A percentile compares a stretch with the other conserved stretches of the same genome.
Conservation (phyloP, 2,329 filamentous ascomycete species). For the Pseudogymnoascus sp. region DNA sequence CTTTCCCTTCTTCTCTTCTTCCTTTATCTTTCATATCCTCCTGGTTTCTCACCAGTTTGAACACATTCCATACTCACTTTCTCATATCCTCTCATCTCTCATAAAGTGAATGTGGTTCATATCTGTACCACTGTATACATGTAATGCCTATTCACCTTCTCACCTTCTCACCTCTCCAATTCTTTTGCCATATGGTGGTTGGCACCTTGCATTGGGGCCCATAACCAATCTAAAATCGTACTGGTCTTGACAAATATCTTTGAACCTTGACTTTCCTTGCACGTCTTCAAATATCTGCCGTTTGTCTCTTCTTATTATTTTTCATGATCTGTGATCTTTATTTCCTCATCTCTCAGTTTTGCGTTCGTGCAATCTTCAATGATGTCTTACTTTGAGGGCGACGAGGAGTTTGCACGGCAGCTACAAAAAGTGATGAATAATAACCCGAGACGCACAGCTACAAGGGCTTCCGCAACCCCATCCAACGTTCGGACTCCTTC, state of each 20-base stretch:
- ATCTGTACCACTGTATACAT: not conserved
- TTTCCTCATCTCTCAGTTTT: not conserved
- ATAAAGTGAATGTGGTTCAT: not conserved
- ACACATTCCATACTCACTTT: not conserved
- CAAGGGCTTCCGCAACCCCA: not conserved
- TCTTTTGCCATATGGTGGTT: not conserved
- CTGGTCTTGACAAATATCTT: not conserved
- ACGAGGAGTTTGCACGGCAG: not conserved
- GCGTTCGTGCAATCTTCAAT: not conserved
- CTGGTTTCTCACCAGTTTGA: not conserved
- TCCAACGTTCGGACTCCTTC: not conserved
- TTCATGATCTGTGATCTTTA: not conserved
- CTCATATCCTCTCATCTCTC: not conserved
- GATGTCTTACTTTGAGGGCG: not conserved
- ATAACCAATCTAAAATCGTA: not conserved
- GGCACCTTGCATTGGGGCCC: not conserved
- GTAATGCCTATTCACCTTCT: not conserved
- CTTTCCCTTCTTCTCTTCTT: not conserved
- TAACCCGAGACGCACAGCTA: constrained; percentile 11
- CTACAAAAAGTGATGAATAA: not conserved
- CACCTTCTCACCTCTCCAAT: not conserved
- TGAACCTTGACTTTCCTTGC: not conserved
- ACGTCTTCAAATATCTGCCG: not conserved
- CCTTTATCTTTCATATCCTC: not conserved
- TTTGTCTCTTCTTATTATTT: not conserved